These are phyloP conservation scores for Abortiporus biennis DNA, from an alignment of 1,284 basidiomycete genomes.

Conservation along the genomic window DNA sequence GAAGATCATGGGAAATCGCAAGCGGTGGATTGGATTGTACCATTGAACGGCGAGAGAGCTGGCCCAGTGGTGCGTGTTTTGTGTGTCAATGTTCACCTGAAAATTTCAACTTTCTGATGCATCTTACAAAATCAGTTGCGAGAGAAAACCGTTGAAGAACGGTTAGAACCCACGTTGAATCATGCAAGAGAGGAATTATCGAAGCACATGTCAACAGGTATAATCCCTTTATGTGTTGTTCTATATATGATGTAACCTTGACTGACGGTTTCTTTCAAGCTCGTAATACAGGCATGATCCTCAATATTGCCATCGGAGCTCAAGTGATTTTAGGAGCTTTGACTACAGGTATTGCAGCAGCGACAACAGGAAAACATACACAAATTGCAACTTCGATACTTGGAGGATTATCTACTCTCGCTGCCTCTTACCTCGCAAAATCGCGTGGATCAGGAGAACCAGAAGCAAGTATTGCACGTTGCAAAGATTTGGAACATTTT, in stretches of 20 bases:
- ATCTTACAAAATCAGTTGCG: not conserved
- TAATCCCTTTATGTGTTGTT: not conserved
- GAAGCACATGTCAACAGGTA: slow-evolving; percentile 20
- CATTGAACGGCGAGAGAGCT: not conserved
- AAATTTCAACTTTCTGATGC: too few relatives aligned
- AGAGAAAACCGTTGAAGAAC: slow-evolving; percentile 21
- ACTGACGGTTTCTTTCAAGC: slow-evolving; percentile 26
- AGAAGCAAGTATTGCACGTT: slow-evolving; percentile 44
- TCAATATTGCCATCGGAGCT: slow-evolving; percentile 50
- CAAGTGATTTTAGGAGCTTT: slow-evolving; percentile 61
- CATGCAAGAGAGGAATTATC: slow-evolving; percentile 20
- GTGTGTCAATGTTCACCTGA: too few relatives aligned
- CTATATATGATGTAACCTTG: not conserved
- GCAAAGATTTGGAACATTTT: slow-evolving; percentile 58
- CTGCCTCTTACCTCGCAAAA: slow-evolving; percentile 66
- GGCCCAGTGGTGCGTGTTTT: not conserved
- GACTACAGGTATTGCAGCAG: slow-evolving; percentile 60
- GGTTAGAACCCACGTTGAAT: slow-evolving; percentile 26
- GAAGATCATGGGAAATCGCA: not conserved
- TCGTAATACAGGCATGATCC: slow-evolving; percentile 36
- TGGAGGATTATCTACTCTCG: slow-evolving; percentile 53
- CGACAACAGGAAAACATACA: slow-evolving; percentile 26
- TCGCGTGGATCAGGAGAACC: slow-evolving; percentile 63
- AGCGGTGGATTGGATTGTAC: not conserved
- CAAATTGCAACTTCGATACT: slow-evolving; percentile 28